These are phyloP conservation scores for Fusarium sp. DNA, from an alignment of 2,329 filamentous ascomycete species.

Conservation along the genomic window DNA sequence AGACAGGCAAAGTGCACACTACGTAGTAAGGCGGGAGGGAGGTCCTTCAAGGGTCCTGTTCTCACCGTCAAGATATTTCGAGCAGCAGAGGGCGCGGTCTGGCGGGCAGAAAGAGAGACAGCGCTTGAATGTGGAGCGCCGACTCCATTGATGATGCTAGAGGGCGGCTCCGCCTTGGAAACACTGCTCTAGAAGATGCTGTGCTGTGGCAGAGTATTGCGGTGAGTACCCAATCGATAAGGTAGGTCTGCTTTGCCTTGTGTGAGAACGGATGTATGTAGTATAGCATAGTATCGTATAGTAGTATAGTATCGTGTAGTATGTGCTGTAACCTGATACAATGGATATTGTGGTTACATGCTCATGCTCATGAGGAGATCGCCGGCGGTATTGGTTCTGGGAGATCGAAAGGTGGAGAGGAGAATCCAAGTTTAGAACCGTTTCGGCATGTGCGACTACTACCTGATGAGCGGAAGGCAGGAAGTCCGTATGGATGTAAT, in stretches of 20 bases:
- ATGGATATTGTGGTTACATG: conserved; percentile 14
- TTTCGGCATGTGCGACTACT: conserved; percentile 8
- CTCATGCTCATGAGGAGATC: conserved; percentile 24
- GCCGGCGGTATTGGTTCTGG: conserved; percentile 32
- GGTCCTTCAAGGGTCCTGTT: conserved; percentile 21
- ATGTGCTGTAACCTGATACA: conserved; percentile 34
- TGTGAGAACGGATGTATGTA: conserved; percentile 12
- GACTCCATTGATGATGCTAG: conserved; percentile 18
- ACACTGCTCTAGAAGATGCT: neutral
- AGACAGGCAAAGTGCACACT: neutral
- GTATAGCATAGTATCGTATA: too few relatives aligned
- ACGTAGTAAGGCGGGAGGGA: conserved; percentile 11
- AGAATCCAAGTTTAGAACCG: conserved; percentile 10
- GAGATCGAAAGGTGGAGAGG: conserved; percentile 10
- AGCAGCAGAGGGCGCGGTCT: conserved; percentile 31
- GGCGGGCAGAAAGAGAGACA: conserved; percentile 24
- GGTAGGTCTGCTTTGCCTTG: neutral
- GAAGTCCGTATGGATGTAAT: too few relatives aligned
- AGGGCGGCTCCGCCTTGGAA: conserved; percentile 21
- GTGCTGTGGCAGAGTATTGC: conserved; percentile 28
- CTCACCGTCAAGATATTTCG: conserved; percentile 18
- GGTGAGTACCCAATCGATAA: conserved; percentile 35
- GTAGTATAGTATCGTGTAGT: too few relatives aligned
- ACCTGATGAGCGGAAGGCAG: neutral
- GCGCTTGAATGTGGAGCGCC: conserved; percentile 23